phyloP scores from a whole-genome alignment of 345 rosid genomes.

The Rubroshorea leprosula region DNA sequence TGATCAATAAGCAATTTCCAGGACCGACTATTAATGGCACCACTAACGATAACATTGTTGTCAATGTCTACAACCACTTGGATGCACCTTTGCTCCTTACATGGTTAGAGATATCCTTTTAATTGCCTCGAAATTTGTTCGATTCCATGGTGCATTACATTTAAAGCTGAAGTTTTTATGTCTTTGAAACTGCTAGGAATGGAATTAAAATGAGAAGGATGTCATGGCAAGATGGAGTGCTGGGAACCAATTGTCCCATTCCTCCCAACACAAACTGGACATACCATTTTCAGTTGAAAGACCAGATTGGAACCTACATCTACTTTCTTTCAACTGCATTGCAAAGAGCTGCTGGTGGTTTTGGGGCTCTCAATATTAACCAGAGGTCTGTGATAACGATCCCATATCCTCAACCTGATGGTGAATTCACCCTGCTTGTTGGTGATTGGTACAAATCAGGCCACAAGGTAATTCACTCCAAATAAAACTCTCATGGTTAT shows the following conservation, averaged over 20 bases:
- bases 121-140: neutral
- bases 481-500: too few relatives aligned
- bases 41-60: constrained; percentile 70
- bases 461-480: constrained; percentile 41
- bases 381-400: constrained; percentile 52
- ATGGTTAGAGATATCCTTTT: constrained; percentile 39
- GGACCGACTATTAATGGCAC: constrained; percentile 75
- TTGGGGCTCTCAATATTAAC: constrained; percentile 48
- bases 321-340: constrained; percentile 65
- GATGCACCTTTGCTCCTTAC: constrained; percentile 78
- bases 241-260: constrained; percentile 89
- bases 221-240: constrained; percentile 84
- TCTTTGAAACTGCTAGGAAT: constrained; percentile 35
- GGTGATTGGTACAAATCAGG: constrained; percentile 56
- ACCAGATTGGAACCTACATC: constrained; percentile 64
- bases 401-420: constrained; percentile 47
- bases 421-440: constrained; percentile 57
- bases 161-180: too few relatives aligned
- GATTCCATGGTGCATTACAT: too few relatives aligned
- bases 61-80: constrained; percentile 61
- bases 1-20: constrained; percentile 82
- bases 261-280: constrained; percentile 73
- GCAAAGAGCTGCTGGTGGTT: constrained; percentile 75
- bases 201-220: constrained; percentile 67
- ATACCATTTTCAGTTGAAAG: constrained; percentile 72